Evolutionary conservation across 495 filamentous ascomycete species (phyloP), one percentile per base, ranked within the genome.

Genomic region (Tuber aestivum): DNA sequence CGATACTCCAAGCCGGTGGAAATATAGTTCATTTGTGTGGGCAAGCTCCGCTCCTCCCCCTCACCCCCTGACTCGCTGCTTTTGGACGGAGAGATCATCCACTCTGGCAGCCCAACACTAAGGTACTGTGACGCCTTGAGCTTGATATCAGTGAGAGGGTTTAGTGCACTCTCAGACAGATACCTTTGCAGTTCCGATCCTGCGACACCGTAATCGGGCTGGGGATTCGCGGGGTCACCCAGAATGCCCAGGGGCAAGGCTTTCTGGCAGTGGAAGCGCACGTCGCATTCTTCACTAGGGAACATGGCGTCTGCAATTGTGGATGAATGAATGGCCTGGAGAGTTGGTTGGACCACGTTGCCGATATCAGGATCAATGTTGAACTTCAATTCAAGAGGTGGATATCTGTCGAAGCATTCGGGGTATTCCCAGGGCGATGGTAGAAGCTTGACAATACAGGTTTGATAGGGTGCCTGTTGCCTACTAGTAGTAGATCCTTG

Each of bases 1-100:
- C 76, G 75, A 65, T 79, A 83, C 40, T 81, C 76, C 76, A 83
- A 76, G n/a, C 78, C 71, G 61, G 79, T 74, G 61, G 81, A 83
- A n/a, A 75, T 71, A 72, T 83, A 83, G 18, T 73, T 16, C 69
- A 75, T 72, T 16, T 9, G 27, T 37, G n/a, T 23, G 6, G 44
- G 69, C n/a, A 23, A n/a, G 27, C 18, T 37, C 14, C 27, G 56
- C 23, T 20, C 35, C 9, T 41, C 61, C 70, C n/a, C 5, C 21
- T 16, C 35, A 71, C 48, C 35, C 42, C 48, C 35, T 0, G 35
- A 45, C 35, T 21, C 3, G 32, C 18, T 12, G 20, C 38, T 16
- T 32, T 72, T 32, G 6, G 70, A 16, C 3, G 56, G 56, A 65
- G 56, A 65, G 56, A 65, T 65, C 73, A 80, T 73, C 76, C 78